A percentile compares a stretch with the other conserved stretches of the same genome.
These are phyloP conservation scores for Eutreptiella sp. DNA, from an alignment of 208 protist genomes.

Conservation along the genomic window DNA sequence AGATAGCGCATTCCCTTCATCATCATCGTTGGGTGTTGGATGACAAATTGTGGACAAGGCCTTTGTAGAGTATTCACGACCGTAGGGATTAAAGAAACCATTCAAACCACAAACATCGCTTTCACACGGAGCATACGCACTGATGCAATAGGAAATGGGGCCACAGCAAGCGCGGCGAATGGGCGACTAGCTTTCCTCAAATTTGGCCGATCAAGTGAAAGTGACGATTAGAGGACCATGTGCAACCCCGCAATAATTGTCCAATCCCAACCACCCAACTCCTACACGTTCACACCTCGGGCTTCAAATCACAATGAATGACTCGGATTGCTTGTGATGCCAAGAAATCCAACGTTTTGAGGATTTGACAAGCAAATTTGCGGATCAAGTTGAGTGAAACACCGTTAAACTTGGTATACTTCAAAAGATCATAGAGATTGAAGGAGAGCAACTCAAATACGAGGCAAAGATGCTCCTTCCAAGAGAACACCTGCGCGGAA, in stretches of 20 bases:
- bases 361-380: slow-evolving; percentile 70
- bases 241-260: not conserved
- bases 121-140: too few species aligned
- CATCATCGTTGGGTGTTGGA: too few species aligned
- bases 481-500: slow-evolving; percentile 37
- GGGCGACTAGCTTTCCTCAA: too few species aligned
- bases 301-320: slow-evolving; percentile 90
- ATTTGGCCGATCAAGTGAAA: too few species aligned
- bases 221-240: slow-evolving; percentile 46
- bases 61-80: too few species aligned
- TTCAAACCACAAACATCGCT: too few species aligned
- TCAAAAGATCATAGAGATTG: slow-evolving; percentile 75
- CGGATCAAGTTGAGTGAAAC: slow-evolving; percentile 61
- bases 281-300: slow-evolving; percentile 38
- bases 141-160: too few species aligned
- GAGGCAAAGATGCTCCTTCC: slow-evolving; percentile 61
- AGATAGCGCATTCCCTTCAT: too few species aligned
- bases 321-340: slow-evolving; percentile 45
- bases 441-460: slow-evolving; percentile 73
- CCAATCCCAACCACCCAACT: not conserved
- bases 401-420: slow-evolving; percentile 48
- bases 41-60: too few species aligned
- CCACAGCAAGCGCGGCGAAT: too few species aligned
- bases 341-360: slow-evolving; percentile 60
- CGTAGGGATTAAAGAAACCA: too few species aligned